Conservation (phyloP, 495 filamentous ascomycete species). For the Xylaria cubensis region DNA sequence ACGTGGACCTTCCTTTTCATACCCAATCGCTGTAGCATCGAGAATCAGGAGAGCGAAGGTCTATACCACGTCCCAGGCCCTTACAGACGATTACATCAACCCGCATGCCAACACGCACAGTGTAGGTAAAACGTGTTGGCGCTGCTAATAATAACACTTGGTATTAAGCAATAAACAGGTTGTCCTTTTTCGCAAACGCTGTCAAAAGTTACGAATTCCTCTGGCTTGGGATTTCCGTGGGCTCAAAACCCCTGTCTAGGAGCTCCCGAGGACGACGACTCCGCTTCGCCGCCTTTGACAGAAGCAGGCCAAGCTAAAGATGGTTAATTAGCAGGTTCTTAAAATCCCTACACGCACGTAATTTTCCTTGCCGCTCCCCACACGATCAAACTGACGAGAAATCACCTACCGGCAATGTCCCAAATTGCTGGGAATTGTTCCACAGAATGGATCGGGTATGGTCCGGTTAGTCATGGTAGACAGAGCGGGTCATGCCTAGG, state of each 20-base stretch:
- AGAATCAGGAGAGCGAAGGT: slow-evolving; percentile 10
- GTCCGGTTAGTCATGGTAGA: slow-evolving; percentile 1
- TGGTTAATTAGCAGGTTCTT: slow-evolving; percentile 18
- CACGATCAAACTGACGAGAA: slow-evolving; percentile 35
- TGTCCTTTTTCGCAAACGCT: not conserved
- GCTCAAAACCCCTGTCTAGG: slow-evolving; percentile 1
- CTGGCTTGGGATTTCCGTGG: slow-evolving; percentile 14
- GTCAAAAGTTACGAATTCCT: not conserved
- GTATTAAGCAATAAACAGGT: not conserved
- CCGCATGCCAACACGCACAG: slow-evolving; percentile 15
- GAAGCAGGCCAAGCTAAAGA: slow-evolving; percentile 27
- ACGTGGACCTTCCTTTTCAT: slow-evolving; percentile 1
- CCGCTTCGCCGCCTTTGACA: slow-evolving; percentile 27
- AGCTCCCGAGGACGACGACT: slow-evolving; percentile 21
- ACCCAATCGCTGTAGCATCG: slow-evolving; percentile 12
- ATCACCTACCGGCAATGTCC: slow-evolving; percentile 20
- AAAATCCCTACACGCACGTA: slow-evolving; percentile 34
- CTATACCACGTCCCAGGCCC: not conserved
- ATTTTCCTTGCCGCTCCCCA: slow-evolving; percentile 44
- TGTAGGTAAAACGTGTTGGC: not conserved
- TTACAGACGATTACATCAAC: slow-evolving; percentile 7
- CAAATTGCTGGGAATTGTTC: slow-evolving; percentile 28
- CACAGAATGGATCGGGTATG: slow-evolving; percentile 14
- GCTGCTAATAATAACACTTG: slow-evolving; percentile 5
- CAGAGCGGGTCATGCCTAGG: slow-evolving; percentile 2